Evolutionary conservation across 2,329 filamentous ascomycete genomes (phyloP).

Genomic region (Ophiostoma montium): DNA sequence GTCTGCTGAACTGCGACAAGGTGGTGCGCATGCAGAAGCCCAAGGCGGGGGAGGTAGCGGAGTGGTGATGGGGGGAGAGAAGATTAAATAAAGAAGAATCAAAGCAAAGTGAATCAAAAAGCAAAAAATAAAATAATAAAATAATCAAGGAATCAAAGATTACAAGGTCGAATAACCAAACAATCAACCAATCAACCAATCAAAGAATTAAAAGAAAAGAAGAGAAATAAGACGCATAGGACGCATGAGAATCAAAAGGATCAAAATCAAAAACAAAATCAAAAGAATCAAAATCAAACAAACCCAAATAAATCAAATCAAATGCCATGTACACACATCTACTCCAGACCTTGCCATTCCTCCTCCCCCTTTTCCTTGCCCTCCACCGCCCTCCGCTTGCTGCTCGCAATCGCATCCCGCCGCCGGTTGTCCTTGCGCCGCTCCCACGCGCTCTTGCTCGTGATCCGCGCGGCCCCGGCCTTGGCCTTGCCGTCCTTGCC

Average conservation of each 20-base stretch:
- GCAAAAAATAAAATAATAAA: not conserved
- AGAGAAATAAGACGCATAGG: not conserved
- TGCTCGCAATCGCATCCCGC: conserved; percentile 47
- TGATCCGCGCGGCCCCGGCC: conserved; percentile 44
- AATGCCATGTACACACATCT: no score
- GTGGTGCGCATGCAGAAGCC: conserved; percentile 47
- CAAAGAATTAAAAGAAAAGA: not conserved
- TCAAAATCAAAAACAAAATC: no score
- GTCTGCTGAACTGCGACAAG: conserved; percentile 56
- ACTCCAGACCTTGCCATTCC: conserved; percentile 20
- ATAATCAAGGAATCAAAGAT: no score
- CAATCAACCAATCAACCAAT: no score
- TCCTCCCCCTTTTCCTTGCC: conserved; percentile 6
- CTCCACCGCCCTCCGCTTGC: conserved; percentile 30
- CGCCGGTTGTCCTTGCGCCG: conserved; percentile 53
- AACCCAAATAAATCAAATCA: no score
- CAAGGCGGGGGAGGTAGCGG: conserved; percentile 30
- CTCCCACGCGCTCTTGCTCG: conserved; percentile 68
- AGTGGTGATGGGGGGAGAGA: conserved; percentile 17
- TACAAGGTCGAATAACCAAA: no score
- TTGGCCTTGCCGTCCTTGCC: not conserved
- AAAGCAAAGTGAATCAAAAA: no score
- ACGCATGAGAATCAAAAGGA: no score
- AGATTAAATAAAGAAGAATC: not conserved
- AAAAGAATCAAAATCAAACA: no score